Evolutionary conservation across 2,329 filamentous ascomycete genomes (phyloP).

Genomic region (Calycina marina): DNA sequence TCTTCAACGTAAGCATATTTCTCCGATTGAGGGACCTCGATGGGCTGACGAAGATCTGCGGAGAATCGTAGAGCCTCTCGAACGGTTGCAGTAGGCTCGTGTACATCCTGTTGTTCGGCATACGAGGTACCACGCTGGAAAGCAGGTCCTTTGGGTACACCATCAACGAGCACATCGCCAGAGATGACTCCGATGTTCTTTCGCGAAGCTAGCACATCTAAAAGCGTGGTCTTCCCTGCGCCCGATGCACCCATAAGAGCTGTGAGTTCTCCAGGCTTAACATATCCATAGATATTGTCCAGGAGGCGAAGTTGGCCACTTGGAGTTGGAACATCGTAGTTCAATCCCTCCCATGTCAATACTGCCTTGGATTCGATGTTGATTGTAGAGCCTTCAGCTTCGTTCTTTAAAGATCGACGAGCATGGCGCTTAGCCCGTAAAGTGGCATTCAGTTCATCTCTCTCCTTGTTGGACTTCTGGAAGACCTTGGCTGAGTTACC

Average conservation of each 20-base stretch:
- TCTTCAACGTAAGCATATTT: constrained; percentile 53
- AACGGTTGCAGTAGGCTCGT: constrained; percentile 70
- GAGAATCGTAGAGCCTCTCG: constrained; percentile 57
- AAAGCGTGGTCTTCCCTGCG: constrained; percentile 79
- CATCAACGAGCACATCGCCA: constrained; percentile 61
- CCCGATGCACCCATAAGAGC: constrained; percentile 50
- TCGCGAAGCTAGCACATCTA: constrained; percentile 74
- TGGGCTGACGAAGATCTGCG: constrained; percentile 46
- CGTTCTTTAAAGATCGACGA: constrained; percentile 31
- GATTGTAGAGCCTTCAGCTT: constrained; percentile 32
- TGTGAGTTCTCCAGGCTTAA: constrained; percentile 45
- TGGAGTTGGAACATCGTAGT: constrained; percentile 51
- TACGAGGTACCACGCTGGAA: constrained; percentile 90
- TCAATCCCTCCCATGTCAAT: constrained; percentile 74
- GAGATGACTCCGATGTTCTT: constrained; percentile 78
- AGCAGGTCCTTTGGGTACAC: constrained; percentile 53
- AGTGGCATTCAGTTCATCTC: constrained; percentile 48
- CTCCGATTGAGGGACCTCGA: constrained; percentile 36
- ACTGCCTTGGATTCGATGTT: constrained; percentile 46
- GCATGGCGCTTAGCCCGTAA: constrained; percentile 44
- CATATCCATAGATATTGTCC: constrained; percentile 46
- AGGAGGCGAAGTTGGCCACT: constrained; percentile 32
- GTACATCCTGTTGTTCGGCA: constrained; percentile 57
- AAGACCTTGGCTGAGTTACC: constrained; percentile 73
- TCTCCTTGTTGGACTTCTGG: constrained; percentile 52